These are phyloP conservation scores for Astrothelium subdiscretum DNA, from an alignment of 495 filamentous ascomycete genomes.

Conservation along the genomic window DNA sequence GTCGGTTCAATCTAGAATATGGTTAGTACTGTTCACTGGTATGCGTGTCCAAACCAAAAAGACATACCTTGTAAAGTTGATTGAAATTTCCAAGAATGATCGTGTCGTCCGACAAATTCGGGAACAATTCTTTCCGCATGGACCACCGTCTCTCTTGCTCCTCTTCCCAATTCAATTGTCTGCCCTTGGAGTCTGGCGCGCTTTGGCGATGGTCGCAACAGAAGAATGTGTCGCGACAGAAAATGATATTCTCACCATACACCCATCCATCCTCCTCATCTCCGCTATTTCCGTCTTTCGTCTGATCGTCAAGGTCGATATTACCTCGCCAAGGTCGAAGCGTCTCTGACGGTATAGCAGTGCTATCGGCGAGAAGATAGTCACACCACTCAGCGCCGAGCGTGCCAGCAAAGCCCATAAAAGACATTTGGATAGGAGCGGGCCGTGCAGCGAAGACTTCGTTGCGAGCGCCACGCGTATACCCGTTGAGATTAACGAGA, in stretches of 20 bases:
- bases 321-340: conserved; percentile 68
- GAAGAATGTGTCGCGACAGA: conserved; percentile 92
- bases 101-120: conserved; percentile 64
- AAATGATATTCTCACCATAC: conserved; percentile 95
- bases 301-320: conserved; percentile 56
- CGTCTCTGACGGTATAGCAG: conserved; percentile 73
- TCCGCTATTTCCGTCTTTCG: conserved; percentile 55
- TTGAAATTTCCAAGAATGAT: conserved; percentile 98
- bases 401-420: conserved; percentile 98
- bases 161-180: conserved; percentile 63
- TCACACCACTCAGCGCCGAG: conserved; percentile 98
- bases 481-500: conserved; percentile 92
- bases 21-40: neutral
- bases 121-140: conserved; percentile 94
- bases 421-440: conserved; percentile 97
- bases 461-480: conserved; percentile 92
- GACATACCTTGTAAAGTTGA: conserved; percentile 89
- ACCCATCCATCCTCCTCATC: conserved; percentile 68
- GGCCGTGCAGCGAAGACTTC: conserved; percentile 94
- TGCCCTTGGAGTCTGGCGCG: conserved; percentile 60
- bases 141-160: conserved; percentile 77
- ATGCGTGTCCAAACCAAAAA: neutral
- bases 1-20: conserved; percentile 79
- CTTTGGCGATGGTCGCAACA: conserved; percentile 97
- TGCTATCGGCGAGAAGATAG: conserved; percentile 84